A percentile compares a stretch with the other conserved stretches of the same genome.
Conservation (phyloP, 371 early-diverging fungal genomes). For the Nematocida sp. region DNA sequence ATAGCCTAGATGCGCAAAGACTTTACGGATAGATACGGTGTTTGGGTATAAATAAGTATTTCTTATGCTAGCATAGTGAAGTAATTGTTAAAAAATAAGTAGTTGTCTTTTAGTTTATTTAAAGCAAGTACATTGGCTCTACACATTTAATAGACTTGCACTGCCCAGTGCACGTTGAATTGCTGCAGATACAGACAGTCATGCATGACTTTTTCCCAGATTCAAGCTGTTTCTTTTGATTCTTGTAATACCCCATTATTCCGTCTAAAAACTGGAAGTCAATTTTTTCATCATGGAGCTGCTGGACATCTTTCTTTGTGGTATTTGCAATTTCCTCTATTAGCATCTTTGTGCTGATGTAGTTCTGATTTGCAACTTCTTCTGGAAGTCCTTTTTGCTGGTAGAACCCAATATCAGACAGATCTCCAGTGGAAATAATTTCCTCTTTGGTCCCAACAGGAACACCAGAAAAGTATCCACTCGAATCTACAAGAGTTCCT, state of each 20-base stretch:
- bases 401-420: slow-evolving; percentile 64
- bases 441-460: slow-evolving; percentile 38
- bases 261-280: slow-evolving; percentile 46
- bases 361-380: slow-evolving; percentile 33
- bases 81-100: neutral
- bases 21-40: no score
- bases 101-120: neutral
- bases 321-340: slow-evolving; percentile 60
- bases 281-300: slow-evolving; percentile 48
- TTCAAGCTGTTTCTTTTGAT: neutral
- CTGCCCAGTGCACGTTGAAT: slow-evolving; percentile 58
- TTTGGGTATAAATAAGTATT: no score
- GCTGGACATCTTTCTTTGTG: slow-evolving; percentile 52
- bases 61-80: neutral
- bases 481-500: slow-evolving; percentile 55
- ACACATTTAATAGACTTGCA: slow-evolving; percentile 65
- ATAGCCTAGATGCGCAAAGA: no score
- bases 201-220: slow-evolving; percentile 15
- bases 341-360: slow-evolving; percentile 54
- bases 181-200: slow-evolving; percentile 63
- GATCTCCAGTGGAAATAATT: slow-evolving; percentile 45
- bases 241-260: slow-evolving; percentile 32
- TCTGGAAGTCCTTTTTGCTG: slow-evolving; percentile 42
- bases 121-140: slow-evolving; percentile 51
- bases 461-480: slow-evolving; percentile 61